A percentile compares a stretch with the other conserved stretches of the same genome.
Conservation (phyloP, 2,329 filamentous ascomycete genomes). For the Monosporascus sp. region DNA sequence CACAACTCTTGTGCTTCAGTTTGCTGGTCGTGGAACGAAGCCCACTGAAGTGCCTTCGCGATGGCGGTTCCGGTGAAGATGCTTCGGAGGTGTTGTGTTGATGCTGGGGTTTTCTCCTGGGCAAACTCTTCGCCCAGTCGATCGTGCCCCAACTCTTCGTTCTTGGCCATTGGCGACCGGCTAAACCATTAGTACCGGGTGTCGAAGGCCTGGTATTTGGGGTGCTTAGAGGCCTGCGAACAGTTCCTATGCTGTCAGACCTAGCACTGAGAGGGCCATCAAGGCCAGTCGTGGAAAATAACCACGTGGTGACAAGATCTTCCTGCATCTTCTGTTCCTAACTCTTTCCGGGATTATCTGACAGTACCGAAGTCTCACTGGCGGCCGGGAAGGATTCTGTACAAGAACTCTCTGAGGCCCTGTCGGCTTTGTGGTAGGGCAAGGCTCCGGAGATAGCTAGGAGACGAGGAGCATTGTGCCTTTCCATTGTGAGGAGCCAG, state of each 20-base stretch:
- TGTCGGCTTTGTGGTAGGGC: slow-evolving; percentile 6
- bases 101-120: slow-evolving; percentile 19
- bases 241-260: slow-evolving; percentile 8
- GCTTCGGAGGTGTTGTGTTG: slow-evolving; percentile 22
- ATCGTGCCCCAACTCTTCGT: slow-evolving; percentile 17
- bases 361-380: slow-evolving; percentile 10
- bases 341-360: slow-evolving; percentile 4
- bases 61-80: slow-evolving; percentile 7
- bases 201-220: slow-evolving; percentile 10
- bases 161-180: slow-evolving; percentile 5
- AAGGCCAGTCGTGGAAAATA: slow-evolving; percentile 14
- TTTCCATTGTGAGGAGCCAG: slow-evolving; percentile 2
- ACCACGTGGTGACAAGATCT: slow-evolving; percentile 12
- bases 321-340: slow-evolving; percentile 6
- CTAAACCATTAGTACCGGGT: slow-evolving; percentile 7
- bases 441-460: slow-evolving; percentile 5
- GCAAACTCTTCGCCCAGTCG: slow-evolving; percentile 21
- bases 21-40: slow-evolving; percentile 1
- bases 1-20: neutral
- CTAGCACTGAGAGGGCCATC: slow-evolving; percentile 21
- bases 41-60: neutral
- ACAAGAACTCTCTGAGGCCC: slow-evolving; percentile 10
- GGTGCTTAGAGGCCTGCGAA: slow-evolving; percentile 7
- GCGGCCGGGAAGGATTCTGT: slow-evolving; percentile 9
- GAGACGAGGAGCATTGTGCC: slow-evolving; percentile 5